Percentiles rank a stretch among this genome's conserved stretches.
Evolutionary conservation across 78 protist genomes (phyloP).

Genomic region (Tieghemostelium lacteum): DNA sequence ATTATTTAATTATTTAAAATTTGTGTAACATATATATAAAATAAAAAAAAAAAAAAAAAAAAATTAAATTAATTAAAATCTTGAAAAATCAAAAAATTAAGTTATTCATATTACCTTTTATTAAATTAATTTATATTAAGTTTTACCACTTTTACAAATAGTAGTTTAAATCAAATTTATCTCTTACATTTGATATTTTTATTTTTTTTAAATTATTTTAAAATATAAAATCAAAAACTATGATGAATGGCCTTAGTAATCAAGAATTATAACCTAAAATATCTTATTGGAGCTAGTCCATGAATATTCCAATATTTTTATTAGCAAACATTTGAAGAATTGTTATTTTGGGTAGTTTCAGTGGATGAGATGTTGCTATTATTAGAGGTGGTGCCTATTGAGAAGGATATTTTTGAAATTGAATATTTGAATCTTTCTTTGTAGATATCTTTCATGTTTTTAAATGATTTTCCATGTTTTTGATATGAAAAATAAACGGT

Average conservation of each 20-base stretch:
- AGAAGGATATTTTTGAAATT: neutral
- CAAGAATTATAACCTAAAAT: too few relatives aligned
- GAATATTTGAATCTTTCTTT: conserved; percentile 12
- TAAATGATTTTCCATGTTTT: conserved; percentile 18
- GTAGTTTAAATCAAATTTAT: neutral
- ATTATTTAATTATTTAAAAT: too few relatives aligned
- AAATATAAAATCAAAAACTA: too few relatives aligned
- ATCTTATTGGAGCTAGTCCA: neutral
- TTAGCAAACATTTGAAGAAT: too few relatives aligned
- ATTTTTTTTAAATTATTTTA: neutral
- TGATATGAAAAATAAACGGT: neutral
- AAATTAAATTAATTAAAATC: neutral
- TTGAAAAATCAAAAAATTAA: neutral
- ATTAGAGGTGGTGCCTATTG: too few relatives aligned
- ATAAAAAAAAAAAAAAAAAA: neutral
- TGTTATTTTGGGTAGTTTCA: too few relatives aligned
- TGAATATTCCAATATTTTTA: too few relatives aligned
- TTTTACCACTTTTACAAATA: neutral
- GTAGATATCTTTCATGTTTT: conserved; percentile 17
- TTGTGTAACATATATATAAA: neutral
- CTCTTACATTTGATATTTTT: neutral
- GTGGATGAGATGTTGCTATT: too few relatives aligned
- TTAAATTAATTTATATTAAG: too few relatives aligned
- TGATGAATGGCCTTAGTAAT: too few relatives aligned
- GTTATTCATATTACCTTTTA: too few relatives aligned